A percentile compares a stretch with the other conserved stretches of the same genome.
Conservation (phyloP, 306 rosid genomes). For the Pueraria montana region DNA sequence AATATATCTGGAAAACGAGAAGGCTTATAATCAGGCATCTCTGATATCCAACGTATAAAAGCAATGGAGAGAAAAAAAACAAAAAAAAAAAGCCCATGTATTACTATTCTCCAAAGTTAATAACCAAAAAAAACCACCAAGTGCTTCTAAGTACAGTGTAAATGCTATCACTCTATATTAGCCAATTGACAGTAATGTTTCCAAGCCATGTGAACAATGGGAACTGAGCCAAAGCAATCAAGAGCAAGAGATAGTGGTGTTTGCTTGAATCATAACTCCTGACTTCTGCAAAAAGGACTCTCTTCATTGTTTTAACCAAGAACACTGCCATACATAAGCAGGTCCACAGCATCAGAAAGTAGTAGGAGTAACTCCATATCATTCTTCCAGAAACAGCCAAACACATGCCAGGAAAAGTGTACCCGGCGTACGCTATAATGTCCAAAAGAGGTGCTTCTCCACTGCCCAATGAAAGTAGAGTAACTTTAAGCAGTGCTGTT, state of each 20-base stretch:
- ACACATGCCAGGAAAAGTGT: conserved; percentile 85
- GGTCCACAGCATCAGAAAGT: conserved; percentile 87
- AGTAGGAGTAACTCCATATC: conserved; percentile 72
- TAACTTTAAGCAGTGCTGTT: conserved; percentile 75
- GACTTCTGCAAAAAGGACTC: conserved; percentile 92
- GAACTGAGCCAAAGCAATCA: conserved; percentile 90
- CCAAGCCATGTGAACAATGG: conserved; percentile 97
- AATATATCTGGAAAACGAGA: background rate
- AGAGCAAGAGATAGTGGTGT: conserved; percentile 93
- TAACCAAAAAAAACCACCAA: conserved; percentile 30
- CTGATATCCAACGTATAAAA: conserved; percentile 8
- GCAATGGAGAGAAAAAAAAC: too few species aligned
- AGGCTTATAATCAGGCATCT: conserved; percentile 22
- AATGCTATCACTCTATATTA: conserved; percentile 57
- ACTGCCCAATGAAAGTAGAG: conserved; percentile 78
- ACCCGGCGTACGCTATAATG: conserved; percentile 88
- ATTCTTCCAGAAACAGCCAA: conserved; percentile 80
- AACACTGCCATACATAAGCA: conserved; percentile 93
- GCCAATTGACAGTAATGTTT: conserved; percentile 89
- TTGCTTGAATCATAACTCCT: conserved; percentile 88
- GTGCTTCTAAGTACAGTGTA: conserved; percentile 46
- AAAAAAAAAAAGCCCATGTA: conserved; percentile 20
- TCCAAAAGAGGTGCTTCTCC: conserved; percentile 90
- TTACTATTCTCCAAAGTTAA: conserved; percentile 31
- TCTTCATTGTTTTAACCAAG: conserved; percentile 95